Base-by-base conservation (phyloP, 83 land plant genomes). In the Picea mariana region DNA sequence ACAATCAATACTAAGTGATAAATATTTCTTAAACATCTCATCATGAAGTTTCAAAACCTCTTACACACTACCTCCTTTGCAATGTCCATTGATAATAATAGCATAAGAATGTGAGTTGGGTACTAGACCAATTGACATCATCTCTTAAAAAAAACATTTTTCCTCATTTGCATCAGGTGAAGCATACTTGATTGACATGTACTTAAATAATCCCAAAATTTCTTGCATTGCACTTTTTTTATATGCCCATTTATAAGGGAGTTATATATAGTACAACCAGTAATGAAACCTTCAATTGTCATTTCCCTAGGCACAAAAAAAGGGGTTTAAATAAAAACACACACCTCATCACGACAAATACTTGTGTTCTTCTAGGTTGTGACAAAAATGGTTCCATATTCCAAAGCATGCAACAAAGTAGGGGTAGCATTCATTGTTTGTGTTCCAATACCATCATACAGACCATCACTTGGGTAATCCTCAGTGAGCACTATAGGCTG, bases 211-310 rank as follows among this genome's bases (percentile, higher is more conserved):
- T 85, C 76, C 87, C 95, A 73, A 75, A 59, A 52, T 88, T 71
- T 52, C 88, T 83, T 6, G 86, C 95, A 79, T 81, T 87, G 6
- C 87, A 91, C 80, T 86, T 77, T 66, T 68, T 89, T 76, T 90
- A 89, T 93, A 93, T 12, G 95, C 18, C 87, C 87, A 63, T 77
- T 79, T 52, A 78, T 85, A 3, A 91, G 91, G 84, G 75, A 13
- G 0, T 89, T 78, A 24, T 78, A 79, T 79, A 75, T 66, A 16
- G 75, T 66, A 78, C 82, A 86, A 86, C 81, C 85, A 17, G 83
- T 81, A 44, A 16, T 15, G 18, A 86, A 42, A n/a, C 88, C 85
- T 18, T 23, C 8, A 12, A 55, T 67, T 21, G 20, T 64, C 93
- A 91, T 93, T 83, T 91, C 93, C 55, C 21, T 55, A 34, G 38